Conservation (phyloP, 2,329 filamentous ascomycete genomes). For the Corynespora cassiicola region DNA sequence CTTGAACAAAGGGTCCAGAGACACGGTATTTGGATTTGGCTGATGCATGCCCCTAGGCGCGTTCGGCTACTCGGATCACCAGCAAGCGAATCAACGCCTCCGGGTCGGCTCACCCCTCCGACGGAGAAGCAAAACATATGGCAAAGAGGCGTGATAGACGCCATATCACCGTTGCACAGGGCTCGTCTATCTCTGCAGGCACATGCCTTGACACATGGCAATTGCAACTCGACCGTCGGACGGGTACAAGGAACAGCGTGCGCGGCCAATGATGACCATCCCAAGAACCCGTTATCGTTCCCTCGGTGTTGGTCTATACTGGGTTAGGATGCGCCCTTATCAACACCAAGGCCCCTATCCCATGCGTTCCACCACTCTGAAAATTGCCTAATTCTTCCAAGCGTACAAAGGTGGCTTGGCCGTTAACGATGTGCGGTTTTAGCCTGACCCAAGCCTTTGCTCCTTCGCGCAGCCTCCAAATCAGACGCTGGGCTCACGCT, state of each 20-base stretch:
- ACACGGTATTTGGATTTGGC: conserved; percentile 9
- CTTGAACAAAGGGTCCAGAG: background rate
- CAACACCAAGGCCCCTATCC: conserved; percentile 19
- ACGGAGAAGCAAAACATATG: conserved; percentile 19
- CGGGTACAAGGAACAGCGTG: conserved; percentile 10
- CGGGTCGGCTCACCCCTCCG: conserved; percentile 6
- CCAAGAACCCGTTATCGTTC: conserved; percentile 26
- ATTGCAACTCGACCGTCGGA: conserved; percentile 23
- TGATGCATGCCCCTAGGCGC: conserved; percentile 11
- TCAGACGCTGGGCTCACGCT: conserved; percentile 11
- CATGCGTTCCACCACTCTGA: conserved; percentile 7
- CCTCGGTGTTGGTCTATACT: conserved; percentile 6
- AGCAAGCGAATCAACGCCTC: conserved; percentile 22
- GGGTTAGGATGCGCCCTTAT: conserved; percentile 16
- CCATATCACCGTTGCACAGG: conserved; percentile 3
- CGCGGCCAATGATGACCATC: conserved; percentile 19
- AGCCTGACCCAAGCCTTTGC: conserved; percentile 2
- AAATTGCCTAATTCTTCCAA: no score
- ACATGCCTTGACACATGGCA: conserved; percentile 21
- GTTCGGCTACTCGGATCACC: conserved; percentile 30
- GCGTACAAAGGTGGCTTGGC: conserved; percentile 12
- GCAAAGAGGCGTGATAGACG: conserved; percentile 21
- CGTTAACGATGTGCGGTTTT: conserved; percentile 8
- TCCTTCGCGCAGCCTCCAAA: conserved; percentile 15
- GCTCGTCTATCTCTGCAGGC: conserved; percentile 14